Evolutionary conservation across 495 filamentous ascomycete genomes (phyloP), one percentile per base, ranked within the genome.

Genomic region (Penicillium verhagenii): DNA sequence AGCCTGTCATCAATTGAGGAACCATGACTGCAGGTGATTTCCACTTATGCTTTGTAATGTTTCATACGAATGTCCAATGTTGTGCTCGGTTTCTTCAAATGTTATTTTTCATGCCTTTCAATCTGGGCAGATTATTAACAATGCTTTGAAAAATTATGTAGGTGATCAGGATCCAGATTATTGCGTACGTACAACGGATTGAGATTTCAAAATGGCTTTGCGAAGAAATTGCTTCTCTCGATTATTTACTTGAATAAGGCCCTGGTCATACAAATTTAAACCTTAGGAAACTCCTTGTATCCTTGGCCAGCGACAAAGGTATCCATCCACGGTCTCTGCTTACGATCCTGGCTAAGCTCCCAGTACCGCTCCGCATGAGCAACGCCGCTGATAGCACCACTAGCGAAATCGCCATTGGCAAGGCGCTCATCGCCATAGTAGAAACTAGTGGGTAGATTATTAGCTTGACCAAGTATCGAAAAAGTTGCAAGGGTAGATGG

Each of bases 291-390:
- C 16, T 42, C 39, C 39, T 42, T 42, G 6, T 42, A 42, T 20
- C 21, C 39, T 13, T 42, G 39, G 10, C 39, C 39, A 42, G 39
- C 39, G 7, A 42, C 39, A 42, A 42, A 42, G 8, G 39, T 42
- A 42, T 42, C 39, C 39, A 42, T 42, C 39, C 39, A 42, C 11
- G 11, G 16, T 42, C 39, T 42, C 39, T 42, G 39, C 39, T 42
- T 42, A 42, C 39, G 39, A 42, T 42, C 39, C 9, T 42, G 39
- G 39, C 39, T 42, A 42, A 42, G 39, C 39, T 42, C 39, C 39
- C 39, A 42, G 39, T 42, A 42, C 39, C 39, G n/a, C 39, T 42
- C 39, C 7, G 39, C 39, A 42, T 42, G 39, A 8, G 39, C 39
- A 23, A 42, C 11, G 9, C 39, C 39, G 39, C 39, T 42, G 11